Base-by-base conservation (phyloP, 108 stramenopile genomes). In the Pseudonitzschia multistriata region DNA sequence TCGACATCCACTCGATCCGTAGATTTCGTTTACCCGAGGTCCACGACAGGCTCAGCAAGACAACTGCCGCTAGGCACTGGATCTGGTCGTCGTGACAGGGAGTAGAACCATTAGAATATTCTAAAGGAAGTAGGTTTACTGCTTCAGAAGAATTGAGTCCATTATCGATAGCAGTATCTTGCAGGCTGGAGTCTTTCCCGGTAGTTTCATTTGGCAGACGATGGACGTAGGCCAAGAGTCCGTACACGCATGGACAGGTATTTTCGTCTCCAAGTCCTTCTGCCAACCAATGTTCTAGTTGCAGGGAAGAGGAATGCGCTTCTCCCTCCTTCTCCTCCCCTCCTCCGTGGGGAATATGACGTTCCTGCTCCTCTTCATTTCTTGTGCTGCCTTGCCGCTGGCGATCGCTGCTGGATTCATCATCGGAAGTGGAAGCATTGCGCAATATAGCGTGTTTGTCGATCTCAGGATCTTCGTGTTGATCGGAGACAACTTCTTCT, bases 261-360 rank as follows among this genome's bases (percentile, higher is more conserved):
- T 73, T 75, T 50, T 83, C 79, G 63, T 83, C 79, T 36, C 83
- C 83, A 0, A 83, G 52, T 33, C 71, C 83, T 22, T 74, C 75
- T 4, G 78, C 72, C 31, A 83, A 64, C 70, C 75, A 70, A 17
- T 76, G 40, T 59, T 83, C 78, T 5, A 79, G 53, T 47, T 55
- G 54, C 24, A 70, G 62, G 0, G 70, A 59, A 10, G 50, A 28
- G 2, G 55, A 15, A 30, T 56, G 70, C 24, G 62, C 70, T 11
- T 71, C 79, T 17, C 49, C 39, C 15, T 53, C 52, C 8, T 13
- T 53, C 8, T 53, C 25, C 8, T 53, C 19, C 19, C 19, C 52
- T 13, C 8, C 19, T 53, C 19, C 52, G 24, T 39, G n/a, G n/a
- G n/a, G n/a, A n/a, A n/a, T n/a, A n/a, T n/a, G n/a, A n/a, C n/a